A percentile compares a stretch with the other conserved stretches of the same genome.
phyloP scores from a whole-genome alignment of 441 rosid species.

The Geranium incanum region DNA sequence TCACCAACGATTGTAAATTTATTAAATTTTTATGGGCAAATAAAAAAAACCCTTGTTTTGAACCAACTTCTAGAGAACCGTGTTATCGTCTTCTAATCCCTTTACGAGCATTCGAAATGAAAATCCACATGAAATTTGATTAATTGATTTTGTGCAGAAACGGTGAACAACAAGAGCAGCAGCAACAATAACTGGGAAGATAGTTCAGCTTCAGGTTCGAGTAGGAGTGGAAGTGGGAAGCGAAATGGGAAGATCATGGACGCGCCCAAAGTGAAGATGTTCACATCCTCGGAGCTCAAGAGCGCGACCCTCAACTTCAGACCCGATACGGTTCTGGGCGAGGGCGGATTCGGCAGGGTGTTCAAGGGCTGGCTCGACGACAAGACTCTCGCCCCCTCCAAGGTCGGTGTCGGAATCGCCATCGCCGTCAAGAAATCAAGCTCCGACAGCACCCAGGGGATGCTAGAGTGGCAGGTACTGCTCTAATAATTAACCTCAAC shows the following conservation, averaged over 20 bases:
- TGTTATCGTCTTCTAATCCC: no score
- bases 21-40: no score
- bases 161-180: background rate
- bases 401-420: conserved; percentile 20
- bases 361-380: conserved; percentile 25
- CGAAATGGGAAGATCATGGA: conserved; percentile 4
- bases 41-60: no score
- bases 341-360: conserved; percentile 21
- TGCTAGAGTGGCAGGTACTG: conserved; percentile 25
- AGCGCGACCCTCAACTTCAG: conserved; percentile 21
- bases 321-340: conserved; percentile 10
- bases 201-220: no score
- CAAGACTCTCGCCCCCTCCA: conserved; percentile 18
- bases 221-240: background rate
- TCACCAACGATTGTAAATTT: background rate
- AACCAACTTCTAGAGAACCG: no score
- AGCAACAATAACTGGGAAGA: background rate
- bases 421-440: conserved; percentile 25
- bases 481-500: no score
- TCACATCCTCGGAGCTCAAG: conserved; percentile 22
- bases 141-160: background rate
- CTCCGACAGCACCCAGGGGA: conserved; percentile 23
- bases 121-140: no score
- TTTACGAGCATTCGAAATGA: no score
- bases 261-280: conserved; percentile 17